Conservation (phyloP, 805 yeast species). For the Lipomyces anomalus region DNA sequence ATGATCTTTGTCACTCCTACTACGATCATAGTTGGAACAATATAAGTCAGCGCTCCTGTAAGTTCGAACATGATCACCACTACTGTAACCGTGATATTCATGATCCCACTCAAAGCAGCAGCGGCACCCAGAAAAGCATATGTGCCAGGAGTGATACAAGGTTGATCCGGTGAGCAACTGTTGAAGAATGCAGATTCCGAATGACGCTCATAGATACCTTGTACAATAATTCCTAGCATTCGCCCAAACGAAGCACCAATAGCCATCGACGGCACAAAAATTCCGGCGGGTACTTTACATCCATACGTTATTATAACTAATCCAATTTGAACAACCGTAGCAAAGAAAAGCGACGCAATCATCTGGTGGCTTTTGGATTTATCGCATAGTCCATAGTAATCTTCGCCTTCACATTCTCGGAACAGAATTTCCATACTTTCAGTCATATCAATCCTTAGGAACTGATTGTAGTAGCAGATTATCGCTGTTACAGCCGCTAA, state of each 20-base stretch:
- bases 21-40: slow-evolving; percentile 93
- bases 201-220: slow-evolving; percentile 41
- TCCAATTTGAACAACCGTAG: slow-evolving; percentile 63
- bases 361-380: slow-evolving; percentile 27
- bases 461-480: slow-evolving; percentile 72
- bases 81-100: slow-evolving; percentile 85
- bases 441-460: slow-evolving; percentile 84
- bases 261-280: slow-evolving; percentile 95
- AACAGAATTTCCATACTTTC: slow-evolving; percentile 87
- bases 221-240: slow-evolving; percentile 68
- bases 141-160: slow-evolving; percentile 85
- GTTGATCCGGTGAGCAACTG: slow-evolving; percentile 39
- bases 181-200: slow-evolving; percentile 37
- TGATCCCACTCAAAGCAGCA: slow-evolving; percentile 89
- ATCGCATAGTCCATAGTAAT: slow-evolving; percentile 30
- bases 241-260: slow-evolving; percentile 95
- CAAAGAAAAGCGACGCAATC: slow-evolving; percentile 53
- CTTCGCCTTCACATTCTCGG: slow-evolving; percentile 64
- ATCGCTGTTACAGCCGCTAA: slow-evolving; percentile 66
- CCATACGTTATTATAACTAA: slow-evolving; percentile 85
- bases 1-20: slow-evolving; percentile 81
- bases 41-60: slow-evolving; percentile 89
- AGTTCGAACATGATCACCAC: slow-evolving; percentile 93
- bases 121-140: slow-evolving; percentile 96
- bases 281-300: slow-evolving; percentile 91